A percentile compares a stretch with the other conserved stretches of the same genome.
phyloP scores from a whole-genome alignment of 306 rosid genomes.

The Carpinus viminea region DNA sequence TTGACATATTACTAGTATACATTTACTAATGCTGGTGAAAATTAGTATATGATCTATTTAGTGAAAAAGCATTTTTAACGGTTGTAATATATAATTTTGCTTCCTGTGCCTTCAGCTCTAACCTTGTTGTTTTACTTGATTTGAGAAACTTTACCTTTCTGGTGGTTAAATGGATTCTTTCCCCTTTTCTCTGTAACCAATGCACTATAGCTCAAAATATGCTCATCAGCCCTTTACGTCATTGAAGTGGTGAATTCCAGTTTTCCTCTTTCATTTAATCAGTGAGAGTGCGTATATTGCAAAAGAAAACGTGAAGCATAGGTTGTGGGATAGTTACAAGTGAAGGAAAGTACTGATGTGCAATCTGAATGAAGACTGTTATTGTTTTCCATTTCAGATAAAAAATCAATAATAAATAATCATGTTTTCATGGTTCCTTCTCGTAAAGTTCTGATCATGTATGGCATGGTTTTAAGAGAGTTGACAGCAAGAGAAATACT shows the following conservation, averaged over 20 bases:
- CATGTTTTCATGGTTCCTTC: neutral
- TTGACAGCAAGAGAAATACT: neutral
- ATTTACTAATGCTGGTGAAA: slow-evolving; percentile 1
- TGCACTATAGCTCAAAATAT: neutral
- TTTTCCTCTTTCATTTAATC: no score
- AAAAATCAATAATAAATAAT: neutral
- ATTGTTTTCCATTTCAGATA: neutral
- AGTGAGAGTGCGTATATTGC: no score
- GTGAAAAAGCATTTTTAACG: neutral
- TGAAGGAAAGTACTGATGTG: neutral
- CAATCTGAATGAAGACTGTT: neutral
- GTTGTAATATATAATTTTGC: neutral
- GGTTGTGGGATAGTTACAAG: neutral
- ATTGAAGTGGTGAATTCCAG: neutral
- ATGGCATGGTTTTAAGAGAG: neutral
- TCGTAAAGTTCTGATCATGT: neutral
- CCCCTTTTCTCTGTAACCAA: neutral
- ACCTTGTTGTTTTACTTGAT: neutral
- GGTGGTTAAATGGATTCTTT: neutral
- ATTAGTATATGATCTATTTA: neutral
- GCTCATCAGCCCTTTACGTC: neutral
- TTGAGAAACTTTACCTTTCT: slow-evolving; percentile 8
- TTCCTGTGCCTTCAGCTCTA: neutral
- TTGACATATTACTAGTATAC: slow-evolving; percentile 21
- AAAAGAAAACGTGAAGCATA: neutral